Percentiles rank a stretch among this genome's conserved stretches.
Evolutionary conservation across 129 eudicot genomes (phyloP).

Genomic region (Lactuca saligna): DNA sequence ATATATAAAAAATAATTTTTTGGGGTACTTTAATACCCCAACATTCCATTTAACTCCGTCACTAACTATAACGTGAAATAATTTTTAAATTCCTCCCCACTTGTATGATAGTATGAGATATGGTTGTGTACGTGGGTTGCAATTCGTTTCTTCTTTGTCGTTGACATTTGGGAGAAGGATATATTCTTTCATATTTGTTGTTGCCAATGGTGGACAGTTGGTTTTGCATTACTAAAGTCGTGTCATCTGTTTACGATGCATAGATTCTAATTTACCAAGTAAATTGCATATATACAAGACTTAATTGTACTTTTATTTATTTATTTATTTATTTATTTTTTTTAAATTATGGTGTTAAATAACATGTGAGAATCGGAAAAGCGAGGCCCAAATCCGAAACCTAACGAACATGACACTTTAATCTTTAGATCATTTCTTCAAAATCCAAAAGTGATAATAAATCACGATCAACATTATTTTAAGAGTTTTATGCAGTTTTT

Average conservation of each 20-base stretch:
- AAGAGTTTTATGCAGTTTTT: too few species aligned
- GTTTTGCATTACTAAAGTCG: slow-evolving; percentile 29
- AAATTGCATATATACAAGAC: neutral
- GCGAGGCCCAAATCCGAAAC: neutral
- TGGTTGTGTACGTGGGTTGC: slow-evolving; percentile 6
- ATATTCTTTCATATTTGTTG: slow-evolving; percentile 14
- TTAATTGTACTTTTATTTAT: neutral
- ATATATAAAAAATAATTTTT: too few species aligned
- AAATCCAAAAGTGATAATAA: neutral
- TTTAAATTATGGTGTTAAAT: neutral
- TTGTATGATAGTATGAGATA: neutral
- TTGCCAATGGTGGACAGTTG: slow-evolving; percentile 28
- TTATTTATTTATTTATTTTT: neutral
- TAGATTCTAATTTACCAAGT: neutral
- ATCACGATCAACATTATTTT: neutral
- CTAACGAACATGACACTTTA: neutral
- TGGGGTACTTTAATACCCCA: too few species aligned
- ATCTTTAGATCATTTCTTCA: neutral
- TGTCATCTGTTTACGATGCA: neutral
- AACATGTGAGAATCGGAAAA: neutral
- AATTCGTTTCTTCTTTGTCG: slow-evolving; percentile 13
- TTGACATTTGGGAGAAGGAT: slow-evolving; percentile 17
- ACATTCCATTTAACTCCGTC: too few species aligned
- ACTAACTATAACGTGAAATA: too few species aligned
- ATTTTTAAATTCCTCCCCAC: neutral